Evolutionary conservation across 805 yeast genomes (phyloP).

Genomic region (Candida takata): DNA sequence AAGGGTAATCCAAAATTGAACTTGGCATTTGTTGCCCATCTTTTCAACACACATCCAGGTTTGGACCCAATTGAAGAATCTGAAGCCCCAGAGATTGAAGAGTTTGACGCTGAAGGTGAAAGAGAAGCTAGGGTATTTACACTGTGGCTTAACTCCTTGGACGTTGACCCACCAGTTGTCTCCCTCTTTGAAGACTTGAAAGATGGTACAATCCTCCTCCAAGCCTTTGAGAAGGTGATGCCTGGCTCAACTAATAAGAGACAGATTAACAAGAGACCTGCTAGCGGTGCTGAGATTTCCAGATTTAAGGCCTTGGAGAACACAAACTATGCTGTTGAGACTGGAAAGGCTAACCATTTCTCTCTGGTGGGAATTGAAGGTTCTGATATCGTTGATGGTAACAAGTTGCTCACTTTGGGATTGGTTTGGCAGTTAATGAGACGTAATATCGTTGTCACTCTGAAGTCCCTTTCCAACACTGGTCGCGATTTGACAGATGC

Average conservation of each 20-base stretch:
- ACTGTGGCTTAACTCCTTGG: slow-evolving; percentile 92
- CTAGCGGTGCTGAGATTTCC: slow-evolving; percentile 64
- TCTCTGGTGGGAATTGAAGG: slow-evolving; percentile 98
- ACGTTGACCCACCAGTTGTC: slow-evolving; percentile 92
- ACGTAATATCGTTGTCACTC: slow-evolving; percentile 82
- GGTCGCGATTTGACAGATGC: slow-evolving; percentile 75
- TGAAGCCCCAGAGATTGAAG: slow-evolving; percentile 92
- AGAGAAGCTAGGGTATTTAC: slow-evolving; percentile 99
- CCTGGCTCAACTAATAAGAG: slow-evolving; percentile 83
- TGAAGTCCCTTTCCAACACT: slow-evolving; percentile 55
- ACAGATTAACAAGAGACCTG: slow-evolving; percentile 80
- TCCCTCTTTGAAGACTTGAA: slow-evolving; percentile 89
- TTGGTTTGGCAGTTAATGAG: slow-evolving; percentile 99
- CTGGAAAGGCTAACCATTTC: slow-evolving; percentile 88
- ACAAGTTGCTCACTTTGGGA: slow-evolving; percentile 80
- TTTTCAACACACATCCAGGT: slow-evolving; percentile 95
- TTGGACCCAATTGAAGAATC: slow-evolving; percentile 89
- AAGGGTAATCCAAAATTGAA: slow-evolving; percentile 96
- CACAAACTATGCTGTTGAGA: slow-evolving; percentile 96
- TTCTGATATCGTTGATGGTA: slow-evolving; percentile 93
- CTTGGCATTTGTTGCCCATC: slow-evolving; percentile 93
- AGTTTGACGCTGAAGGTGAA: slow-evolving; percentile 98
- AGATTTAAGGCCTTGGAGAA: slow-evolving; percentile 95
- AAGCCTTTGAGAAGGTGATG: slow-evolving; percentile 92
- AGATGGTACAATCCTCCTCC: slow-evolving; percentile 82